Evolutionary conservation across 768 basidiomycete genomes (phyloP).

Genomic region (Paxillus rubicundulus): DNA sequence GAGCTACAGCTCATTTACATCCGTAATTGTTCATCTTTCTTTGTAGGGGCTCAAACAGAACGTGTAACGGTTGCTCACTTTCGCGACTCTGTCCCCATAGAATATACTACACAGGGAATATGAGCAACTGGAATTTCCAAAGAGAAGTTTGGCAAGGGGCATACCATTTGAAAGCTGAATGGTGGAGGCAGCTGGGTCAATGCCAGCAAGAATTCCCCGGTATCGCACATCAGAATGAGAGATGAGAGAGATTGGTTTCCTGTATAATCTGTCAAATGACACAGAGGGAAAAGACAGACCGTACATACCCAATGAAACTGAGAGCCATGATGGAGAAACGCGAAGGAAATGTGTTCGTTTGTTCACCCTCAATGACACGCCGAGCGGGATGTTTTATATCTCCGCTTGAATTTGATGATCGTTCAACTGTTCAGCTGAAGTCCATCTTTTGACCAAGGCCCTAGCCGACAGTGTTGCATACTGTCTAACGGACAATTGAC

Average conservation of each 20-base stretch:
- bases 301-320: constrained; percentile 69
- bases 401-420: constrained; percentile 27
- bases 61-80: constrained; percentile 46
- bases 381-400: constrained; percentile 18
- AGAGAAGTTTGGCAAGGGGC: constrained; percentile 5
- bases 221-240: constrained; percentile 91
- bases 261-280: constrained; percentile 31
- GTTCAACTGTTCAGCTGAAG: too few relatives aligned
- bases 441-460: too few relatives aligned
- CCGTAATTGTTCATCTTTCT: constrained; percentile 37
- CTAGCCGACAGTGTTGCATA: too few relatives aligned
- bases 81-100: constrained; percentile 85
- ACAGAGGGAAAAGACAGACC: background rate
- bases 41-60: background rate
- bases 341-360: constrained; percentile 10
- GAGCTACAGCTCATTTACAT: constrained; percentile 40
- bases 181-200: constrained; percentile 81
- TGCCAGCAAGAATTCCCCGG: constrained; percentile 82
- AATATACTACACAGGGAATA: constrained; percentile 51
- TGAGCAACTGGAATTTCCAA: background rate
- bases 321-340: constrained; percentile 53
- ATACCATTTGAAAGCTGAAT: constrained; percentile 86
- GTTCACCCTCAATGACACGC: constrained; percentile 10
- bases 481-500: too few relatives aligned
- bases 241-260: constrained; percentile 86